These are phyloP conservation scores for Antarctomyces pellizariae DNA, from an alignment of 495 filamentous ascomycete species.

Conservation along the genomic window DNA sequence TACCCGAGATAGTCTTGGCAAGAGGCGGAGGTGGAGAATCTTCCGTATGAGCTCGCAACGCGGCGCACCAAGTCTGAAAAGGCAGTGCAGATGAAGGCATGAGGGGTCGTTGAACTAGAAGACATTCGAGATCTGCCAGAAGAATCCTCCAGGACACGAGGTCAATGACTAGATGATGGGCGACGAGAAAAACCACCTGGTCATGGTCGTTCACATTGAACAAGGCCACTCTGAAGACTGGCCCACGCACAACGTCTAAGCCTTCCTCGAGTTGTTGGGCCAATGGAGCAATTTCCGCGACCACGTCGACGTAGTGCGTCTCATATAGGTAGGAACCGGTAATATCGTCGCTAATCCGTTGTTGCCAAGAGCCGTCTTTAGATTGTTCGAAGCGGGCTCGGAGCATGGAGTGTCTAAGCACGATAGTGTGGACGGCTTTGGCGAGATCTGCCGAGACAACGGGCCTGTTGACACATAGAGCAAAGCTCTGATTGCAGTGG, in stretches of 20 bases:
- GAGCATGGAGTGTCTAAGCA: constrained; percentile 50
- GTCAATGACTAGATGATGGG: constrained; percentile 46
- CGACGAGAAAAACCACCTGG: constrained; percentile 36
- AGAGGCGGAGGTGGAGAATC: not conserved
- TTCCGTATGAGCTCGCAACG: constrained; percentile 17
- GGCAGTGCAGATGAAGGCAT: constrained; percentile 24
- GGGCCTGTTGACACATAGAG: constrained; percentile 29
- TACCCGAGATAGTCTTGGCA: not conserved
- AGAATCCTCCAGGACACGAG: constrained; percentile 47
- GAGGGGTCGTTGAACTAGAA: constrained; percentile 26
- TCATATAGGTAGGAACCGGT: constrained; percentile 7
- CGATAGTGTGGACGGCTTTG: constrained; percentile 30
- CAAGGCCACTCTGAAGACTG: constrained; percentile 23
- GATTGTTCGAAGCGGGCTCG: constrained; percentile 31
- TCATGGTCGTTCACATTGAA: constrained; percentile 24
- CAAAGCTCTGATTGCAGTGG: constrained; percentile 53
- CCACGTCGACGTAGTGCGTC: constrained; percentile 5
- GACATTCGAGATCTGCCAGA: constrained; percentile 38
- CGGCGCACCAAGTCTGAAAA: constrained; percentile 38
- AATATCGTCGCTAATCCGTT: constrained; percentile 10
- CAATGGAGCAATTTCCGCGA: not conserved
- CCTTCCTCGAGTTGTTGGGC: too few species aligned
- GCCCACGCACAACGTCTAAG: constrained; percentile 17
- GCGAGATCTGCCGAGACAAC: constrained; percentile 23
- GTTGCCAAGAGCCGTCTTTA: constrained; percentile 17